phyloP scores from a whole-genome alignment of 2,329 filamentous ascomycete genomes.

The Trichoderma sp. region DNA sequence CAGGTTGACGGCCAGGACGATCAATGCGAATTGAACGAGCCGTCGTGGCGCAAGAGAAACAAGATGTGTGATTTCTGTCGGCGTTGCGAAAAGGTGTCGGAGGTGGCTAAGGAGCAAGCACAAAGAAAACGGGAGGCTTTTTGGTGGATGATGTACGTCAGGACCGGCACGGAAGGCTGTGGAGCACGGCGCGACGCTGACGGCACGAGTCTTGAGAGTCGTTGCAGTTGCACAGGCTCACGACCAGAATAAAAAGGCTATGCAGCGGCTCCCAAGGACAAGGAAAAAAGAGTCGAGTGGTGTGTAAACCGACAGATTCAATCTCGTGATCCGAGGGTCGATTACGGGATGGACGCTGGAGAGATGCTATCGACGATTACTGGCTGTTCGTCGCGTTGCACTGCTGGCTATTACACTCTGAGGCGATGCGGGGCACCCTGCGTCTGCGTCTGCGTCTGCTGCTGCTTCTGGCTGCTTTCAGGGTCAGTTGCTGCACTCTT shows the following conservation, averaged over 20 bases:
- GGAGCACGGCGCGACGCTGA: slow-evolving; percentile 22
- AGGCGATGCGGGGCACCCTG: slow-evolving; percentile 21
- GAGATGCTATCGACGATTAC: slow-evolving; percentile 4
- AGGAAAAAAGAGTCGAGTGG: background rate
- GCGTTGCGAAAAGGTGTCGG: slow-evolving; percentile 15
- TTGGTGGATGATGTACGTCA: slow-evolving; percentile 22
- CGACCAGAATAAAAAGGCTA: slow-evolving; percentile 6
- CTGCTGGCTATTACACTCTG: slow-evolving; percentile 13
- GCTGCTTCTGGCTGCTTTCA: slow-evolving; percentile 12
- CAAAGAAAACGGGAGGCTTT: slow-evolving; percentile 20
- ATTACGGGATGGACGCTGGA: slow-evolving; percentile 5
- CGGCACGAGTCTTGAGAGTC: slow-evolving; percentile 11
- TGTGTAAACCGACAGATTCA: background rate
- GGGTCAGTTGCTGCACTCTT: slow-evolving; percentile 15
- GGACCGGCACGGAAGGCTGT: slow-evolving; percentile 21
- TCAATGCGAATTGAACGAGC: slow-evolving; percentile 6
- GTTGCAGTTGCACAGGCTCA: slow-evolving; percentile 19
- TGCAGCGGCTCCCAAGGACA: background rate
- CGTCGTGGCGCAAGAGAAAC: background rate
- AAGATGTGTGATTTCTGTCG: background rate
- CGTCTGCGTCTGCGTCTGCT: slow-evolving; percentile 5
- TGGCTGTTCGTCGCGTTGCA: background rate
- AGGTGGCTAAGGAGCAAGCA: slow-evolving; percentile 17
- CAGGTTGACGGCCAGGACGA: background rate
- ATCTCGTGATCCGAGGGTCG: background rate